phyloP scores from a whole-genome alignment of 2,329 filamentous ascomycete genomes.

The Penicillium brasilianum region DNA sequence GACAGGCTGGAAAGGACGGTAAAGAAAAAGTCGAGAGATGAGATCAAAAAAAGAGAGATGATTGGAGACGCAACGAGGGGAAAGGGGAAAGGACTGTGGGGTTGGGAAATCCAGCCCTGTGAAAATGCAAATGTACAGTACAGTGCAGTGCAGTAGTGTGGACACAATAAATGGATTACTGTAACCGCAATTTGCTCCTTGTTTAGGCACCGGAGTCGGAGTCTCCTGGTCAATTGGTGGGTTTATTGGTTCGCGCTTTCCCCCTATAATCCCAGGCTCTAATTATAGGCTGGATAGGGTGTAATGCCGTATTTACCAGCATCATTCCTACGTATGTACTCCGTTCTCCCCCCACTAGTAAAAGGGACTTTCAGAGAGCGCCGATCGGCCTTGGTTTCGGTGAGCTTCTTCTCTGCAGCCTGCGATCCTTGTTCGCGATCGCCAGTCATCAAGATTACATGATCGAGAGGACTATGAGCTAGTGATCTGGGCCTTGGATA shows the following conservation, averaged over 20 bases:
- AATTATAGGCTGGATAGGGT: background rate
- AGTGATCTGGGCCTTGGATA: background rate
- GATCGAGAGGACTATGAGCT: background rate
- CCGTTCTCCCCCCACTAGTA: background rate
- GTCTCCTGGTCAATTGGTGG: background rate
- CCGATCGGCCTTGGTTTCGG: background rate
- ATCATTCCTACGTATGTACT: background rate
- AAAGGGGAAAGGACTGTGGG: background rate
- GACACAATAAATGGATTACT: background rate
- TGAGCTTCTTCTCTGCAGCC: background rate
- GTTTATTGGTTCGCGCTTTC: background rate
- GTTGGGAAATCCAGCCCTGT: conserved; percentile 3
- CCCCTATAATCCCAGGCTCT: background rate
- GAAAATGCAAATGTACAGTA: background rate
- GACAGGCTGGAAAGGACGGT: background rate
- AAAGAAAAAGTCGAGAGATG: background rate
- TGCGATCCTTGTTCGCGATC: background rate
- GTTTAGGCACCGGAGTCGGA: background rate
- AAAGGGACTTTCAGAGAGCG: background rate
- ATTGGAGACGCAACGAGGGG: background rate
- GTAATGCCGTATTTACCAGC: background rate
- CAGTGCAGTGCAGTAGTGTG: background rate
- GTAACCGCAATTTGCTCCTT: background rate
- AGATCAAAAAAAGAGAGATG: background rate
- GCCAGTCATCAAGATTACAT: background rate